Percentiles rank a stretch among this genome's conserved stretches.
Evolutionary conservation across 2,329 filamentous ascomycete species (phyloP).

Genomic region (Claviceps purpurea): DNA sequence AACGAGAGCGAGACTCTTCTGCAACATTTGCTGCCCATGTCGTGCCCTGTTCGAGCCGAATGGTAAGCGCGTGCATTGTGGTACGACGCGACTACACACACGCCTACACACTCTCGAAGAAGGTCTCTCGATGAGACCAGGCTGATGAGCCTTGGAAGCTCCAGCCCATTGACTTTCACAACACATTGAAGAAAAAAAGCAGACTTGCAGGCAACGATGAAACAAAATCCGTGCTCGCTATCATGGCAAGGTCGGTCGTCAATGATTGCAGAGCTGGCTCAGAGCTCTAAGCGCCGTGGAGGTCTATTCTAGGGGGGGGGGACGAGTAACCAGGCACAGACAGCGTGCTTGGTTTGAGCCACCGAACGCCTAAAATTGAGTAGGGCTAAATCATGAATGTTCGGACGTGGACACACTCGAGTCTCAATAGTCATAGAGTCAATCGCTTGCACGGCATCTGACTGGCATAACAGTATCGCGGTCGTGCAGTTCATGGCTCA

Average conservation of each 20-base stretch:
- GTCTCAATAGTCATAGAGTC: neutral
- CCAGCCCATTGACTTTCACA: neutral
- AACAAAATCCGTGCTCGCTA: neutral
- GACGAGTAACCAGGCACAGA: neutral
- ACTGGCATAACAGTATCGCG: constrained; percentile 3
- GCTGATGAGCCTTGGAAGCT: neutral
- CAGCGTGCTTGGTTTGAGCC: neutral
- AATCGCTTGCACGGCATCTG: constrained; percentile 14
- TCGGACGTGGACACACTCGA: neutral
- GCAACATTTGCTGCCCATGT: neutral
- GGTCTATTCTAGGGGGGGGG: neutral
- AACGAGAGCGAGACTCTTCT: neutral
- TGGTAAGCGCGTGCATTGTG: neutral
- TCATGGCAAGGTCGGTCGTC: neutral
- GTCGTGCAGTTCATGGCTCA: constrained; percentile 9
- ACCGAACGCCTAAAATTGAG: neutral
- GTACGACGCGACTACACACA: neutral
- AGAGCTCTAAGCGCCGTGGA: constrained; percentile 6
- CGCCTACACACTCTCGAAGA: neutral
- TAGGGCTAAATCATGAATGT: neutral
- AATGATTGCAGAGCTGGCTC: constrained; percentile 5
- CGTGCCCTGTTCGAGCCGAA: neutral
- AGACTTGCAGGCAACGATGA: neutral
- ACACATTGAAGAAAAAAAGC: neutral
- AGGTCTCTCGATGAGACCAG: neutral